A percentile compares a stretch with the other conserved stretches of the same genome.
phyloP scores from a whole-genome alignment of 768 basidiomycete genomes.

The Grammothele lineata region DNA sequence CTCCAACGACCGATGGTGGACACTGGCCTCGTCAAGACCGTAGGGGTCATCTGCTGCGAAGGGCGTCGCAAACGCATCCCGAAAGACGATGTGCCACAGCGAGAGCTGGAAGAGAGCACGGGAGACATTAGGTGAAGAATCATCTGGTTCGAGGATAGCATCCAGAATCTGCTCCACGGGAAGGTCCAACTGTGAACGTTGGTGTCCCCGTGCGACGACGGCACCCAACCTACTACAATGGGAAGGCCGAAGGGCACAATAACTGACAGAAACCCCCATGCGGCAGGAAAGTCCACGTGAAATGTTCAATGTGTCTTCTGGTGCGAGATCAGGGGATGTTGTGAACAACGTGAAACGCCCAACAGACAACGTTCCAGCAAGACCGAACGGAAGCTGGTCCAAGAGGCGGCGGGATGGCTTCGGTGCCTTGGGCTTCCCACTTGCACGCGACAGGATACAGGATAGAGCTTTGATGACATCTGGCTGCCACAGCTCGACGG shows the following conservation, averaged over 20 bases:
- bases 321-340: slow-evolving; percentile 80
- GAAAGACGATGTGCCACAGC: slow-evolving; percentile 47
- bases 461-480: slow-evolving; percentile 51
- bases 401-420: slow-evolving; percentile 23
- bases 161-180: slow-evolving; percentile 47
- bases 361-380: slow-evolving; percentile 53
- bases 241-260: slow-evolving; percentile 43
- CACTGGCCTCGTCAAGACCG: slow-evolving; percentile 21
- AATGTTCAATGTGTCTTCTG: slow-evolving; percentile 56
- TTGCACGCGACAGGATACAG: slow-evolving; percentile 34
- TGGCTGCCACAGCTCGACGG: slow-evolving; percentile 65
- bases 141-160: slow-evolving; percentile 38
- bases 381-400: slow-evolving; percentile 48
- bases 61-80: slow-evolving; percentile 60
- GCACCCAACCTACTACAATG: slow-evolving; percentile 23
- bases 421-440: background rate
- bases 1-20: slow-evolving; percentile 34
- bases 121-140: slow-evolving; percentile 23
- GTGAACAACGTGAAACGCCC: slow-evolving; percentile 62
- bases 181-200: slow-evolving; percentile 51
- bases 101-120: slow-evolving; percentile 41
- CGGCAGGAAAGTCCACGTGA: slow-evolving; percentile 65
- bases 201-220: slow-evolving; percentile 34
- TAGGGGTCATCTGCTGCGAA: slow-evolving; percentile 67
- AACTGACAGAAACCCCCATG: slow-evolving; percentile 49